Percentiles rank a stretch among this genome's conserved stretches.
Evolutionary conservation across 805 yeast species (phyloP).

Genomic region (Barnettozyma sp.): DNA sequence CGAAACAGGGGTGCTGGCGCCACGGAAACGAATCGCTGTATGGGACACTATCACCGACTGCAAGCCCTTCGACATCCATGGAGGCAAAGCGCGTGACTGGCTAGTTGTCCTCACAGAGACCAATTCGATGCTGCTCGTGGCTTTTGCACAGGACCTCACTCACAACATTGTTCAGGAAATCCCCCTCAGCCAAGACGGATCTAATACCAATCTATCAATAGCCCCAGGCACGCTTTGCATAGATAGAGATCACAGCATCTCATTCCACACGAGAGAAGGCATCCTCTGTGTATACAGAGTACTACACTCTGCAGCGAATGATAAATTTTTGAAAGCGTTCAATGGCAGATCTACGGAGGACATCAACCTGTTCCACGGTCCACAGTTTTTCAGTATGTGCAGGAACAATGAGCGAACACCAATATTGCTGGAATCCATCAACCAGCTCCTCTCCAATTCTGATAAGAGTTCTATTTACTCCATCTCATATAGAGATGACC

Average conservation of each 20-base stretch:
- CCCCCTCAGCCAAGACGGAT: constrained; percentile 9
- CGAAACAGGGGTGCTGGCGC: not conserved
- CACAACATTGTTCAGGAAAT: constrained; percentile 13
- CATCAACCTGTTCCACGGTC: constrained; percentile 12
- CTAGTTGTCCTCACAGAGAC: constrained; percentile 14
- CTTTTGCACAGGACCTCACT: constrained; percentile 9
- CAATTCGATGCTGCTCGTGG: constrained; percentile 13
- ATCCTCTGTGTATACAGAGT: constrained; percentile 10
- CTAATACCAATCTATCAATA: constrained; percentile 7
- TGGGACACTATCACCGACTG: constrained; percentile 17
- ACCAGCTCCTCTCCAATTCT: constrained; percentile 9
- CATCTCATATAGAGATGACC: constrained; percentile 7
- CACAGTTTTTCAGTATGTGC: constrained; percentile 13
- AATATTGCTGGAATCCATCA: constrained; percentile 12
- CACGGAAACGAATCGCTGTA: constrained; percentile 10
- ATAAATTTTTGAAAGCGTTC: constrained; percentile 15
- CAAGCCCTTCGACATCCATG: constrained; percentile 9
- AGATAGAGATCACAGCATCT: constrained; percentile 10
- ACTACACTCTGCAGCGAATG: constrained; percentile 10
- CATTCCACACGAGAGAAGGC: constrained; percentile 18
- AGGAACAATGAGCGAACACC: constrained; percentile 13
- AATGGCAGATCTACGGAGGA: not conserved
- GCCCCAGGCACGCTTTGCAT: constrained; percentile 13
- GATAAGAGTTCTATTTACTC: constrained; percentile 1
- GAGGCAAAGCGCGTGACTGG: constrained; percentile 10